Evolutionary conservation across 208 protist species (phyloP).

Genomic region (Trypanosoma brucei): DNA sequence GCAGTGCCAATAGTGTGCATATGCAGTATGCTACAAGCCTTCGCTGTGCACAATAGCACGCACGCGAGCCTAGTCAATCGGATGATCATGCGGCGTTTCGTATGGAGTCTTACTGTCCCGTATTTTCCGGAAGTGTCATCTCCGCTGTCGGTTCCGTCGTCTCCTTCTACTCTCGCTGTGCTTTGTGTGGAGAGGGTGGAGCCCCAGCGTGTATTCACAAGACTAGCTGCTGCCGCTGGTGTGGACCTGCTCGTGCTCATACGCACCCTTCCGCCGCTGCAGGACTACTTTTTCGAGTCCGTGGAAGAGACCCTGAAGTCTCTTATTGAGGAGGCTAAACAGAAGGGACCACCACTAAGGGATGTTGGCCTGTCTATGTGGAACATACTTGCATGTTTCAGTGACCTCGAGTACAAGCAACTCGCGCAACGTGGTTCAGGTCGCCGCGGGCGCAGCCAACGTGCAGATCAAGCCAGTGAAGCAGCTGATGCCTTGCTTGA

Average conservation of each 20-base stretch:
- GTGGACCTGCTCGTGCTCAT: constrained; percentile 22
- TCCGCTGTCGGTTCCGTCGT: background rate
- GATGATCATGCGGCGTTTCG: constrained; percentile 19
- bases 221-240: constrained; percentile 13
- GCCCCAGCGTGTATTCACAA: constrained; percentile 11
- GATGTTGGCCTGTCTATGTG: constrained; percentile 21
- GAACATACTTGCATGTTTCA: constrained; percentile 23
- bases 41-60: constrained; percentile 74
- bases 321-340: constrained; percentile 7
- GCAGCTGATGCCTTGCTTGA: constrained; percentile 6
- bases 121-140: background rate
- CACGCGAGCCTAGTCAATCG: constrained; percentile 35
- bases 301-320: constrained; percentile 2
- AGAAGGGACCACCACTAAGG: background rate
- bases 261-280: constrained; percentile 18
- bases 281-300: constrained; percentile 16
- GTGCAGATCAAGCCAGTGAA: background rate
- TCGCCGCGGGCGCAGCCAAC: constrained; percentile 16
- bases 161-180: background rate
- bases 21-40: constrained; percentile 64
- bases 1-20: constrained; percentile 24
- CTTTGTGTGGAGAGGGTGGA: background rate
- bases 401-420: constrained; percentile 16
- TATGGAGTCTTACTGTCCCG: constrained; percentile 22
- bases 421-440: constrained; percentile 13